phyloP scores from a whole-genome alignment of 768 basidiomycete species.

The Pleurotus sapidus region DNA sequence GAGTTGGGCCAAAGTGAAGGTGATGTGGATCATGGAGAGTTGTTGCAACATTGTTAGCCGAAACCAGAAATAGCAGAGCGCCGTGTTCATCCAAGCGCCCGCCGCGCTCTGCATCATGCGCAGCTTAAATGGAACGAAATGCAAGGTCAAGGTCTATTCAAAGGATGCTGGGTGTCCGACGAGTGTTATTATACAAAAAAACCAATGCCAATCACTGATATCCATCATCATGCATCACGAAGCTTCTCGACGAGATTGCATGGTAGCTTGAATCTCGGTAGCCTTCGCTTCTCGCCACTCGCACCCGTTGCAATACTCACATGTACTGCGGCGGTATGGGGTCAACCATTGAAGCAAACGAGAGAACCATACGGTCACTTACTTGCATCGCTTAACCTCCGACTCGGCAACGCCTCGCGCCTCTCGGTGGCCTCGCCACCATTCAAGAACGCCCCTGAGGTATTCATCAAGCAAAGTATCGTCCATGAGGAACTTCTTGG shows the following conservation, averaged over 20 bases:
- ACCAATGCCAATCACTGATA: too few relatives aligned
- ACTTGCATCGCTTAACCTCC: slow-evolving; percentile 66
- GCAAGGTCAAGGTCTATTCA: too few relatives aligned
- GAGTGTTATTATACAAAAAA: too few relatives aligned
- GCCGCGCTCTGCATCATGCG: too few relatives aligned
- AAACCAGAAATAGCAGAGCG: neutral
- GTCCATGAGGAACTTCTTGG: slow-evolving; percentile 55
- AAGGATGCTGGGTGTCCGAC: too few relatives aligned
- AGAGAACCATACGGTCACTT: slow-evolving; percentile 25
- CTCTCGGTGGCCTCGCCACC: slow-evolving; percentile 73
- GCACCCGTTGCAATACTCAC: slow-evolving; percentile 73
- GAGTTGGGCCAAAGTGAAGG: neutral
- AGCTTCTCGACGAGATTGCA: too few relatives aligned
- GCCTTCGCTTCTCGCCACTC: slow-evolving; percentile 75
- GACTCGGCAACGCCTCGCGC: slow-evolving; percentile 68
- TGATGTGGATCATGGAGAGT: neutral
- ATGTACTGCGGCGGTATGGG: slow-evolving; percentile 39
- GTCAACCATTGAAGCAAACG: neutral
- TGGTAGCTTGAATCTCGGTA: slow-evolving; percentile 22
- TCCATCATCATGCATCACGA: too few relatives aligned
- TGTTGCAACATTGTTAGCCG: neutral
- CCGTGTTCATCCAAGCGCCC: too few relatives aligned
- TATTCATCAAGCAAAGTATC: slow-evolving; percentile 48
- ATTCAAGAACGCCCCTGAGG: slow-evolving; percentile 53
- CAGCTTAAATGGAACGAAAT: too few relatives aligned